These are phyloP conservation scores for Solanum habrochaites DNA, from an alignment of 257 asterid species.

Conservation along the genomic window DNA sequence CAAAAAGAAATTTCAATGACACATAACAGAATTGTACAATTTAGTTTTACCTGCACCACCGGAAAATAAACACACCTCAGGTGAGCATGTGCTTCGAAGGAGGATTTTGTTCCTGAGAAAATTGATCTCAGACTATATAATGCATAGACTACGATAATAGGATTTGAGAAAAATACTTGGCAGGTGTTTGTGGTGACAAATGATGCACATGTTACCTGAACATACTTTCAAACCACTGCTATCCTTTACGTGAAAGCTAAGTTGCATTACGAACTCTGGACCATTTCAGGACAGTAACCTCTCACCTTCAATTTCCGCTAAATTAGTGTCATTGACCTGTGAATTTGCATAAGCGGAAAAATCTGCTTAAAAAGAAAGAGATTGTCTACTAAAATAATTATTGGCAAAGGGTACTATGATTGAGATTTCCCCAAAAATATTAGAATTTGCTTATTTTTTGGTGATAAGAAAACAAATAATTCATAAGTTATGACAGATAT, in stretches of 20 bases:
- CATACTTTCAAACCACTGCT: conserved; percentile 6
- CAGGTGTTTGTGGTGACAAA: neutral
- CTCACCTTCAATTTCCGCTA: conserved; percentile 45
- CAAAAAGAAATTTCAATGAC: neutral
- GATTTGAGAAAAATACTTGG: neutral
- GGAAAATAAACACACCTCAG: conserved; percentile 68
- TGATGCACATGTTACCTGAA: conserved; percentile 18
- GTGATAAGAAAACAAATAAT: neutral
- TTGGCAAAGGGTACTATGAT: neutral
- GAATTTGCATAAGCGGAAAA: neutral
- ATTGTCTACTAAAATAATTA: neutral
- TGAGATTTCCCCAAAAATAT: neutral
- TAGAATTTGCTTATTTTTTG: neutral
- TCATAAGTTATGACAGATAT: neutral
- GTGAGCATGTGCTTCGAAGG: conserved; percentile 55
- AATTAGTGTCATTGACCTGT: conserved; percentile 57
- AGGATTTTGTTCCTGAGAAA: conserved; percentile 22
- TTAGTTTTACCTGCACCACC: conserved; percentile 23
- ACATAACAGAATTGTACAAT: neutral
- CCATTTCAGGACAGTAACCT: conserved; percentile 5
- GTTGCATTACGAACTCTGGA: conserved; percentile 33
- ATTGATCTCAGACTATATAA: neutral
- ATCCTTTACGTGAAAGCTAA: conserved; percentile 14
- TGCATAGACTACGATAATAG: neutral
- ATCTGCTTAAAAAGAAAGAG: neutral